Evolutionary conservation across 2,329 filamentous ascomycete species (phyloP).

Genomic region (Colletotrichum lini): DNA sequence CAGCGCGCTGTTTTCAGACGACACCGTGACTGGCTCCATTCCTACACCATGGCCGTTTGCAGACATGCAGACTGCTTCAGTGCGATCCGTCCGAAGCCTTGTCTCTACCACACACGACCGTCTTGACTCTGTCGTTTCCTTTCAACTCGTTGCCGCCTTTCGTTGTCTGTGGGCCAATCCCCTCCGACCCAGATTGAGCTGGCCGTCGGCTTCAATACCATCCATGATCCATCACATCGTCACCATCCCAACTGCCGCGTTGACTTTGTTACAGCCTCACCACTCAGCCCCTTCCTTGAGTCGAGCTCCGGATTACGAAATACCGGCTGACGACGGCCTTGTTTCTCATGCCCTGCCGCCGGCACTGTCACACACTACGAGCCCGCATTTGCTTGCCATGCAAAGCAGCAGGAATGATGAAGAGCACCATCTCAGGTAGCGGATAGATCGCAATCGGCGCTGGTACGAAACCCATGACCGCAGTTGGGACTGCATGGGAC

Average conservation of each 20-base stretch:
- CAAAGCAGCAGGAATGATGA: constrained; percentile 24
- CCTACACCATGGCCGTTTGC: constrained; percentile 12
- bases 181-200: background rate
- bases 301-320: background rate
- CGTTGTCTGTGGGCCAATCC: background rate
- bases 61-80: background rate
- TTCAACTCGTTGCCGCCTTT: constrained; percentile 11
- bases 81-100: constrained; percentile 13
- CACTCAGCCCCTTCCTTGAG: background rate
- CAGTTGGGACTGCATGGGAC: background rate
- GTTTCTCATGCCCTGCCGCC: background rate
- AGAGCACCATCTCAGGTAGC: constrained; percentile 10
- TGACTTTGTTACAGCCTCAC: constrained; percentile 1
- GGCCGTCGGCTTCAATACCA: background rate
- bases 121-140: background rate
- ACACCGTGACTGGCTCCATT: background rate
- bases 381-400: constrained; percentile 18
- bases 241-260: constrained; percentile 3
- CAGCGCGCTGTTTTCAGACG: constrained; percentile 16
- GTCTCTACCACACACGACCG: constrained; percentile 5
- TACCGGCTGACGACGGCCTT: background rate
- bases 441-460: constrained; percentile 1
- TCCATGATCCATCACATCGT: background rate
- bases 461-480: constrained; percentile 1
- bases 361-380: constrained; percentile 27